These are phyloP conservation scores for Meira miltonrushii DNA, from an alignment of 1,284 basidiomycete genomes.

Conservation along the genomic window DNA sequence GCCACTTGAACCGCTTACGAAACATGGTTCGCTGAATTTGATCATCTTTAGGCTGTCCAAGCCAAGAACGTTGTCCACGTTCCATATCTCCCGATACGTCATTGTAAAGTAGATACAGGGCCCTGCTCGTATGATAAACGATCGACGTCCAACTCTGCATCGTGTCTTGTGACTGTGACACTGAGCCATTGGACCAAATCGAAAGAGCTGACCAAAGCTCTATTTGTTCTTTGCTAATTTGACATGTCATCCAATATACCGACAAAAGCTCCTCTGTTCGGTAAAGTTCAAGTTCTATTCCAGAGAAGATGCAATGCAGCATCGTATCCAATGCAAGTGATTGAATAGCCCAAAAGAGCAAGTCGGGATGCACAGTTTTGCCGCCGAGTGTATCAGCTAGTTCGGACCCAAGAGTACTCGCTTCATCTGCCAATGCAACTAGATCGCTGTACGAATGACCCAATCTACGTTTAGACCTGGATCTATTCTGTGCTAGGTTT, in stretches of 20 bases:
- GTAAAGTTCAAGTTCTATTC: conserved; percentile 72
- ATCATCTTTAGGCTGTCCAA: background rate
- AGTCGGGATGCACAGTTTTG: conserved; percentile 19
- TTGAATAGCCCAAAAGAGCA: conserved; percentile 55
- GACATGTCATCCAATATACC: conserved; percentile 65
- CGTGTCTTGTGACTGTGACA: too few relatives aligned
- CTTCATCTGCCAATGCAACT: conserved; percentile 27
- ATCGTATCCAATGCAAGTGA: conserved; percentile 62
- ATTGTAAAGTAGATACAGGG: background rate
- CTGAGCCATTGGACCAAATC: too few relatives aligned
- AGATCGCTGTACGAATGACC: conserved; percentile 26
- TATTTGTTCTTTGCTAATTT: background rate
- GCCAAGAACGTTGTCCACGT: background rate
- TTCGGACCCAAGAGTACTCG: conserved; percentile 20
- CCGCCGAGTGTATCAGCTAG: conserved; percentile 5
- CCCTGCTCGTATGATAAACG: background rate
- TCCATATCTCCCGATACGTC: background rate
- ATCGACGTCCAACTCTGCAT: too few relatives aligned
- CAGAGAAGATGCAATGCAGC: conserved; percentile 66
- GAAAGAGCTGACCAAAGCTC: background rate
- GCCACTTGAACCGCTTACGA: conserved; percentile 1
- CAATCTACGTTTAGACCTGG: conserved; percentile 29
- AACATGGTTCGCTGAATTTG: background rate
- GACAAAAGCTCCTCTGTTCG: conserved; percentile 63
- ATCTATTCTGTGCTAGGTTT: conserved; percentile 32